Base-by-base conservation (phyloP, 2,329 filamentous ascomycete species). In the Triangularia verruculosa region DNA sequence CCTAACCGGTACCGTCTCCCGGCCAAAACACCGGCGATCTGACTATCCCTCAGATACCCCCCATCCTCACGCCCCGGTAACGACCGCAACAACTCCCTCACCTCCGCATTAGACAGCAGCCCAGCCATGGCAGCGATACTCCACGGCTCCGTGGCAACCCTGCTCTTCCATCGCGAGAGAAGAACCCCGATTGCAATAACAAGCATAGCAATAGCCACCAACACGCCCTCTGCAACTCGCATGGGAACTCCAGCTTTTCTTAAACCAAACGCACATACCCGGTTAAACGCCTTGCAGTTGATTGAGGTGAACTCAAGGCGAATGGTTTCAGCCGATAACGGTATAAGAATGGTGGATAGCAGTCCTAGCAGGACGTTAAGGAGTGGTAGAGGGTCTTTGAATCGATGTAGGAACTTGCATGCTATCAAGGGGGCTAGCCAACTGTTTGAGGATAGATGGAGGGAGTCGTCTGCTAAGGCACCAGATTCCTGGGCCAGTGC, bases 121-220 rank as follows among this genome's bases (percentile, higher is more conserved):
- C 52, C 8, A 32, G 53, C 60, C 20, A 61, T 25, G 43, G 28
- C 24, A 24, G 28, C 24, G 22, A 62, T 51, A 15, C 61, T 62
- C 61, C 61, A 62, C 27, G 60, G 60, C 15, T 57, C 20, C 28
- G 60, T 39, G 3, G 60, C 53, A 5, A 51, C 22, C 1, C 60
- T 30, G n/a, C 39, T 57, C 30, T 17, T 51, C 53, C 53, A 53
- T 9, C 51, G 22, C 3, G 20, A 28, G 20, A 61, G 20, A 8
- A 47, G n/a, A 22, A 32, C 5, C 9, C 52, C 52, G 9, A 61
- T 17, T 3, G 24, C 53, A 12, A 47, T 27, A 24, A 61, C 24
- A 15, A 57, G 24, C 3, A 51, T 24, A 27, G 28, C 17, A 7
- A 57, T 20, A n/a, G 55, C 12, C 34, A n/a, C 61, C 39, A 62